Evolutionary conservation across 768 basidiomycete species (phyloP).

Genomic region (Mycena sanguinolenta): DNA sequence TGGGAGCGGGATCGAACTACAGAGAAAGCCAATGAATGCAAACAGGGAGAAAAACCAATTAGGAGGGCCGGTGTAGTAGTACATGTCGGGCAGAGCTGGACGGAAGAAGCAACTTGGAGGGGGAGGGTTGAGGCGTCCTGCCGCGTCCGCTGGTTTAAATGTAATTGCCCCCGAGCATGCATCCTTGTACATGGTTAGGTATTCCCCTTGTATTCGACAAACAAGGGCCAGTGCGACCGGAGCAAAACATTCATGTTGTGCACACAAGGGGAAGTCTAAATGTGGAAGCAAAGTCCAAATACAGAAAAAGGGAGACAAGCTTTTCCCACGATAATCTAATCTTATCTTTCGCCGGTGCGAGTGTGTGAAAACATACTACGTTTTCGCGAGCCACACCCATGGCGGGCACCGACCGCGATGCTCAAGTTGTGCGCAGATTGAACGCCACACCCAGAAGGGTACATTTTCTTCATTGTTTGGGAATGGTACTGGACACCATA

Average conservation of each 20-base stretch:
- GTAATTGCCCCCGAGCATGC: slow-evolving; percentile 48
- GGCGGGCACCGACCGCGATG: not conserved
- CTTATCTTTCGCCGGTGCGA: too few relatives aligned
- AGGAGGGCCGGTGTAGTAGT: slow-evolving; percentile 45
- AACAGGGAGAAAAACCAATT: slow-evolving; percentile 62
- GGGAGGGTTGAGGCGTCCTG: too few relatives aligned
- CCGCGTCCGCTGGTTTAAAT: slow-evolving; percentile 56
- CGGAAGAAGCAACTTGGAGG: too few relatives aligned
- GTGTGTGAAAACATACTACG: too few relatives aligned
- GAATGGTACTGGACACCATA: not conserved
- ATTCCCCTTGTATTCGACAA: slow-evolving; percentile 58
- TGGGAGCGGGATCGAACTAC: slow-evolving; percentile 70
- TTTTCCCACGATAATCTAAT: too few relatives aligned
- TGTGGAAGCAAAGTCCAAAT: not conserved
- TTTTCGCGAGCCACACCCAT: too few relatives aligned
- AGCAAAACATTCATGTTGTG: too few relatives aligned
- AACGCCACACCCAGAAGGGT: not conserved
- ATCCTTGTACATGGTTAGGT: slow-evolving; percentile 56
- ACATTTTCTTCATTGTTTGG: not conserved
- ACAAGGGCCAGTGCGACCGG: not conserved
- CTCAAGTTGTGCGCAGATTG: not conserved
- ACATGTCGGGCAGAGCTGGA: slow-evolving; percentile 22
- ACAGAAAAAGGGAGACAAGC: too few relatives aligned
- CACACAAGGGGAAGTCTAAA: slow-evolving; percentile 8
- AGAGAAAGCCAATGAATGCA: slow-evolving; percentile 70